phyloP scores from a whole-genome alignment of 352 stramenopile genomes.

The Globisporangium spiculum region DNA sequence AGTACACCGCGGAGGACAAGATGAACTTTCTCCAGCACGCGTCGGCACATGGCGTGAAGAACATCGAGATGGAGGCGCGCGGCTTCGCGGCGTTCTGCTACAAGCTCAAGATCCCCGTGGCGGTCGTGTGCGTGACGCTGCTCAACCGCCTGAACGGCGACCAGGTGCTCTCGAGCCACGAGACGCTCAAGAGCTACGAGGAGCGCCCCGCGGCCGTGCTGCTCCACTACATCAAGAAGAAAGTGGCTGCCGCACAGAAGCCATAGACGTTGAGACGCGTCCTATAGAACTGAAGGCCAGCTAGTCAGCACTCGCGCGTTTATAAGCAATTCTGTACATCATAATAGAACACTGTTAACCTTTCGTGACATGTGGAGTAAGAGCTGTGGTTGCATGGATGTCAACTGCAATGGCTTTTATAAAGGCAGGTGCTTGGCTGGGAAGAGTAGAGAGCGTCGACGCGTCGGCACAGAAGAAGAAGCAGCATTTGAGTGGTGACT shows the following conservation, averaged over 20 bases:
- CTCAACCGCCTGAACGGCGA: conserved; percentile 80
- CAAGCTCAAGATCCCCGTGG: conserved; percentile 75
- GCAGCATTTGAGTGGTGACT: background rate
- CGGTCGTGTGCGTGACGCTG: conserved; percentile 69
- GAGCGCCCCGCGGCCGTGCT: conserved; percentile 53
- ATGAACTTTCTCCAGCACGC: conserved; percentile 62
- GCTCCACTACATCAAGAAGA: conserved; percentile 75
- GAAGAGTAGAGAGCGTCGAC: background rate
- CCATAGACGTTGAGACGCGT: conserved; percentile 8
- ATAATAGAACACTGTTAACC: conserved; percentile 1
- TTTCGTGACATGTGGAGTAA: too few relatives aligned
- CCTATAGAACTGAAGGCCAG: background rate
- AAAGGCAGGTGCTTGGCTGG: background rate
- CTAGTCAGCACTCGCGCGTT: background rate
- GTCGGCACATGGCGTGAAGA: conserved; percentile 56
- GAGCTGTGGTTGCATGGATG: too few relatives aligned
- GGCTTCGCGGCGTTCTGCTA: conserved; percentile 74
- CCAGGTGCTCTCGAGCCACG: conserved; percentile 58
- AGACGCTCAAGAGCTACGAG: conserved; percentile 65
- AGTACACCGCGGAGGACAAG: conserved; percentile 79
- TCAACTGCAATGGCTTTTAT: background rate
- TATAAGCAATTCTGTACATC: conserved; percentile 4
- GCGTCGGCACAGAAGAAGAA: background rate
- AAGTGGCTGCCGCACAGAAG: conserved; percentile 22
- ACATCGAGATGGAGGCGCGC: conserved; percentile 86